Percentiles rank a stretch among this genome's conserved stretches.
Conservation (phyloP, 2,329 filamentous ascomycete species). For the Aspergillus brunneoviolaceus region DNA sequence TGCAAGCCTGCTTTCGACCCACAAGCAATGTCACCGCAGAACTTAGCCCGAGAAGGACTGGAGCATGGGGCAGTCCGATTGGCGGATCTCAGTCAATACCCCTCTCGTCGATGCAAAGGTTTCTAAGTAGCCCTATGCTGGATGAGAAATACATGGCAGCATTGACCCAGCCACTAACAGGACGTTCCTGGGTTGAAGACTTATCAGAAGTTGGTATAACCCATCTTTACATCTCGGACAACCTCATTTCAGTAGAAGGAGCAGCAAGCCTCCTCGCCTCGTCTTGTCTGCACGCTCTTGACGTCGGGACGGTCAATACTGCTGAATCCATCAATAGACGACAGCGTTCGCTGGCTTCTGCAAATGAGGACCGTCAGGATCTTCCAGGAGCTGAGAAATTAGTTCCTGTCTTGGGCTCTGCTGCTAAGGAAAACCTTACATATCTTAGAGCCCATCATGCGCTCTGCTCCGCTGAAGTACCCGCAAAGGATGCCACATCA, state of each 20-base stretch:
- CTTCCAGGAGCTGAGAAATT: conserved; percentile 56
- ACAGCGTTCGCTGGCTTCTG: conserved; percentile 9
- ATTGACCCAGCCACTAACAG: conserved; percentile 51
- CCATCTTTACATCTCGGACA: conserved; percentile 59
- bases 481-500: conserved; percentile 30
- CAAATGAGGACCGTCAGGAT: conserved; percentile 16
- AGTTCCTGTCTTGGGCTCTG: conserved; percentile 50
- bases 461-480: conserved; percentile 51
- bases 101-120: conserved; percentile 13
- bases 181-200: conserved; percentile 57
- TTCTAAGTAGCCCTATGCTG: conserved; percentile 30
- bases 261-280: conserved; percentile 54
- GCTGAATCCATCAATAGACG: conserved; percentile 27
- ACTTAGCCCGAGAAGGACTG: conserved; percentile 1
- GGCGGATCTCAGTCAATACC: not conserved
- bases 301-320: conserved; percentile 52
- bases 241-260: conserved; percentile 57
- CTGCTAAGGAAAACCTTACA: conserved; percentile 49
- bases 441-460: conserved; percentile 58
- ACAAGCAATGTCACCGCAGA: conserved; percentile 8
- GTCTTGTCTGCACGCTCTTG: conserved; percentile 54
- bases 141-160: conserved; percentile 53
- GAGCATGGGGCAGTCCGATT: not conserved
- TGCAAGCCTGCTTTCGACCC: conserved; percentile 52
- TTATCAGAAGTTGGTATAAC: conserved; percentile 56